These are phyloP conservation scores for Gymnopilus junonius DNA, from an alignment of 768 basidiomycete genomes.

Conservation along the genomic window DNA sequence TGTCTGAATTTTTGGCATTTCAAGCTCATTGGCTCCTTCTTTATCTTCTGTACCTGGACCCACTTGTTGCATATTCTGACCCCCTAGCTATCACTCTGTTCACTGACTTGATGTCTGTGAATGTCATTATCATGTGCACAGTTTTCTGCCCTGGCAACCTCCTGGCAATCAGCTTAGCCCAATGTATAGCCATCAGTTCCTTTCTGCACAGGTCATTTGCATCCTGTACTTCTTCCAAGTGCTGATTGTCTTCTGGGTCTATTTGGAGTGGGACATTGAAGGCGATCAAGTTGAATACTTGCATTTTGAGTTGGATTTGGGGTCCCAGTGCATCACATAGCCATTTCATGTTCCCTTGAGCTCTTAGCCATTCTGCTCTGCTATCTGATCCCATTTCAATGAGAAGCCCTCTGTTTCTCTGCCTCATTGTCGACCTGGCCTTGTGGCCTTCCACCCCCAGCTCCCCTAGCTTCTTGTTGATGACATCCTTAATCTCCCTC, in stretches of 20 bases:
- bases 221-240: conserved; percentile 5
- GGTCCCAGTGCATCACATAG: background rate
- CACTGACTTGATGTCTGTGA: conserved; percentile 9
- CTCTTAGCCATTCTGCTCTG: conserved; percentile 6
- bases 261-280: conserved; percentile 6
- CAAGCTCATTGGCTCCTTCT: conserved; percentile 18
- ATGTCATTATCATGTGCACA: conserved; percentile 15
- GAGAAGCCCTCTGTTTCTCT: background rate
- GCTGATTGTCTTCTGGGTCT: conserved; percentile 3
- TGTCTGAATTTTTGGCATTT: conserved; percentile 28
- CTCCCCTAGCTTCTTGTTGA: background rate
- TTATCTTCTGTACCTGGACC: conserved; percentile 9
- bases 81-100: conserved; percentile 15
- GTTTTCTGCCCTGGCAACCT: background rate
- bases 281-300: conserved; percentile 11
- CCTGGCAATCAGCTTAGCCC: conserved; percentile 14
- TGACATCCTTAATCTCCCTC: background rate
- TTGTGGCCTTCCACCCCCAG: background rate
- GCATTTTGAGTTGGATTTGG: background rate
- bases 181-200: background rate
- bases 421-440: background rate
- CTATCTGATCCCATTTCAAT: background rate
- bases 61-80: too few species aligned
- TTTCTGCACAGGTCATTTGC: conserved; percentile 5
- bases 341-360: background rate